A percentile compares a stretch with the other conserved stretches of the same genome.
Conservation (phyloP, 805 yeast genomes). For the Saturnispora kantuleensis region DNA sequence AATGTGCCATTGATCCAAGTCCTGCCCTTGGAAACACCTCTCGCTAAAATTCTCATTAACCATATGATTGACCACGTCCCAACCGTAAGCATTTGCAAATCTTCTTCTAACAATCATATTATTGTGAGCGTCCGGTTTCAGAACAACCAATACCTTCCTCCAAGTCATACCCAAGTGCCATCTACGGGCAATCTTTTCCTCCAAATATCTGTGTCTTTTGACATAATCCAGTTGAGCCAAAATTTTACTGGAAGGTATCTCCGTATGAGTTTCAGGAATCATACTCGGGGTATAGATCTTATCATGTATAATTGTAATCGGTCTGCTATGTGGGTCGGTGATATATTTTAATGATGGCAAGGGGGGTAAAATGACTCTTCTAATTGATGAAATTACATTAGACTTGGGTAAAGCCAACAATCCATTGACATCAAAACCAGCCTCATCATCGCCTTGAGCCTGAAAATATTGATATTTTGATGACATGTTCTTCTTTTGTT, state of each 20-base stretch:
- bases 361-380: slow-evolving; percentile 71
- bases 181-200: slow-evolving; percentile 77
- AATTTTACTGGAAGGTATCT: slow-evolving; percentile 19
- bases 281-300: slow-evolving; percentile 61
- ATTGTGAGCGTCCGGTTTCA: slow-evolving; percentile 92
- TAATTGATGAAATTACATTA: slow-evolving; percentile 69
- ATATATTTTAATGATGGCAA: slow-evolving; percentile 61
- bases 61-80: slow-evolving; percentile 84
- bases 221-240: slow-evolving; percentile 20
- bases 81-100: slow-evolving; percentile 89
- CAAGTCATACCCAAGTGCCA: slow-evolving; percentile 82
- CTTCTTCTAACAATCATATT: slow-evolving; percentile 81
- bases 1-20: slow-evolving; percentile 16
- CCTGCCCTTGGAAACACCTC: slow-evolving; percentile 18
- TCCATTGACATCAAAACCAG: slow-evolving; percentile 5
- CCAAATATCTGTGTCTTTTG: slow-evolving; percentile 37
- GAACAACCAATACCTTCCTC: slow-evolving; percentile 81
- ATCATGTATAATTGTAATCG: slow-evolving; percentile 69
- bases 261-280: slow-evolving; percentile 22
- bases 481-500: slow-evolving; percentile 10
- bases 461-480: slow-evolving; percentile 24
- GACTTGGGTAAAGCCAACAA: slow-evolving; percentile 46
- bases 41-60: slow-evolving; percentile 52
- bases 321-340: slow-evolving; percentile 52
- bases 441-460: slow-evolving; percentile 14